Evolutionary conservation across 257 asterid genomes (phyloP).

Genomic region (Solanum medicagineum): DNA sequence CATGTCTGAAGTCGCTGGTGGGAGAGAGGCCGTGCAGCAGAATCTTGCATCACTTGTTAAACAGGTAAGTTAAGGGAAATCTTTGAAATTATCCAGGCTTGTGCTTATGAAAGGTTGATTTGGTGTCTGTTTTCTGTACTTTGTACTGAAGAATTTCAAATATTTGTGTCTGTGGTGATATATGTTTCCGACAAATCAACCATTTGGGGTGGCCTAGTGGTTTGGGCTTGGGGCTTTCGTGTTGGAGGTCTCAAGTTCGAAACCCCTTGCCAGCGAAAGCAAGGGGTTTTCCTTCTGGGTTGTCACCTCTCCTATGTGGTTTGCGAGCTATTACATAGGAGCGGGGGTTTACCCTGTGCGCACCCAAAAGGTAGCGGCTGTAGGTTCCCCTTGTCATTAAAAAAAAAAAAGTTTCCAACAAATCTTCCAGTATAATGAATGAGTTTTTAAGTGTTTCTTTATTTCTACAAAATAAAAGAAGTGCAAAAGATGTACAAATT

Average conservation of each 20-base stretch:
- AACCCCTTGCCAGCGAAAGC: too few species aligned
- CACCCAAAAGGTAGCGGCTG: too few species aligned
- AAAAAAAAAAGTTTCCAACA: too few species aligned
- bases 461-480: not conserved
- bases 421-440: not conserved
- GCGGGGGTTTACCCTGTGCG: too few species aligned
- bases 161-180: not conserved
- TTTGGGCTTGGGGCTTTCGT: too few species aligned
- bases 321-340: too few species aligned
- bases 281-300: too few species aligned
- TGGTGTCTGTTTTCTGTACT: not conserved
- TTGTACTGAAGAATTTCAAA: not conserved
- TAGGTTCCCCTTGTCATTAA: too few species aligned
- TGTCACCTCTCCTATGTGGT: too few species aligned
- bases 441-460: not conserved
- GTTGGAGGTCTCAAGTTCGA: too few species aligned
- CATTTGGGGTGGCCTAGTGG: too few species aligned
- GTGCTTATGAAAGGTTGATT: not conserved
- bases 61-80: slow-evolving; percentile 39
- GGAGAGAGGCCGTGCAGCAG: slow-evolving; percentile 56
- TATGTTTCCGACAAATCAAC: not conserved
- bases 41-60: slow-evolving; percentile 51
- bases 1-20: slow-evolving; percentile 67
- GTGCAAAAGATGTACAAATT: not conserved
- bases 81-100: not conserved